phyloP scores from a whole-genome alignment of 129 eudicot species.

The Lactuca saligna region DNA sequence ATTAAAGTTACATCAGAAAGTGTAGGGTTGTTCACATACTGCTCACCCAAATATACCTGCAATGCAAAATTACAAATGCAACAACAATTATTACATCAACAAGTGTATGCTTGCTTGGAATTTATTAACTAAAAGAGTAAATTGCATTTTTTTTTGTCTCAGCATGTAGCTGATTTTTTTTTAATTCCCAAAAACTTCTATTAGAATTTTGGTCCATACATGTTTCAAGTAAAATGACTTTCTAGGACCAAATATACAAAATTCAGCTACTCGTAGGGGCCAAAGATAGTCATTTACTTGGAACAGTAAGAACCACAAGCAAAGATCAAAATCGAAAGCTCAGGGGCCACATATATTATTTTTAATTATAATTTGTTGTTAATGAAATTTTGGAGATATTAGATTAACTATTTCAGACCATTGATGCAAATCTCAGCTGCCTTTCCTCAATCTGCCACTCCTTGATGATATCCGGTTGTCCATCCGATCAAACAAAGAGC shows the following conservation, averaged over 20 bases:
- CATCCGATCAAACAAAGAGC: slow-evolving; percentile 34
- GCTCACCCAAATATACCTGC: slow-evolving; percentile 82
- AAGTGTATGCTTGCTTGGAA: not conserved
- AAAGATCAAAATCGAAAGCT: too few species aligned
- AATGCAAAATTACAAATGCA: not conserved
- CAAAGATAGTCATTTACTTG: too few species aligned
- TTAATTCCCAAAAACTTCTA: too few species aligned
- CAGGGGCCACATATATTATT: not conserved
- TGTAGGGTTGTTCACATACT: slow-evolving; percentile 74
- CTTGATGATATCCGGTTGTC: slow-evolving; percentile 22
- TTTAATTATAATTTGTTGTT: not conserved
- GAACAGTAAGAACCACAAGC: too few species aligned
- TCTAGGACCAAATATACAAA: too few species aligned
- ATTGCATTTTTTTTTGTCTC: too few species aligned
- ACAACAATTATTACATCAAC: not conserved
- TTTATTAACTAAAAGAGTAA: not conserved
- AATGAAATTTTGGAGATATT: not conserved
- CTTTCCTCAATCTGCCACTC: slow-evolving; percentile 56
- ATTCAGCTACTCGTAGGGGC: too few species aligned
- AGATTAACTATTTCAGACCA: slow-evolving; percentile 36
- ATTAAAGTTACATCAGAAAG: slow-evolving; percentile 81
- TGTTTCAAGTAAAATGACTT: not conserved
- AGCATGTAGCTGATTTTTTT: too few species aligned
- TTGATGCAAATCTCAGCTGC: slow-evolving; percentile 39
- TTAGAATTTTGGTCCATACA: not conserved